Evolutionary conservation across 2,329 filamentous ascomycete genomes (phyloP).

Genomic region (Nemania sp.): DNA sequence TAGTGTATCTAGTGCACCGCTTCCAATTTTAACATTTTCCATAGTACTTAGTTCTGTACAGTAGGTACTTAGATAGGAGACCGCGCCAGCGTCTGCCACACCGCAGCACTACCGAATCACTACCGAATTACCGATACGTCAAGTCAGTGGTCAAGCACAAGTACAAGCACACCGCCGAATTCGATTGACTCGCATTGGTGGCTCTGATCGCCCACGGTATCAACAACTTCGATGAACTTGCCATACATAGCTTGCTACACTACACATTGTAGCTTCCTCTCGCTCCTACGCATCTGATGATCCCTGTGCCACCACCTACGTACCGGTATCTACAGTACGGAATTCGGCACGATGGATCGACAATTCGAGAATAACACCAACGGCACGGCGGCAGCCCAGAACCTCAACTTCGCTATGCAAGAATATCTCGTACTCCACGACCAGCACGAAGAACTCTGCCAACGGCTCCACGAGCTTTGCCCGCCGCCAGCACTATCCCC

Average conservation of each 20-base stretch:
- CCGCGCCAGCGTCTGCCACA: background rate
- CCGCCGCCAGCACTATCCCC: slow-evolving; percentile 38
- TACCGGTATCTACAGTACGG: too few species aligned
- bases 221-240: slow-evolving; percentile 34
- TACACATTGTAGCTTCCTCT: slow-evolving; percentile 5
- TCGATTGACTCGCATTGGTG: background rate
- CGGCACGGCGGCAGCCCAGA: slow-evolving; percentile 33
- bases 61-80: background rate
- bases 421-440: slow-evolving; percentile 58
- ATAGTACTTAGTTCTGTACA: too few species aligned
- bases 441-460: slow-evolving; percentile 57
- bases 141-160: too few species aligned
- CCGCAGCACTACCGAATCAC: too few species aligned
- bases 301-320: background rate
- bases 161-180: too few species aligned
- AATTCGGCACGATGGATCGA: slow-evolving; percentile 15
- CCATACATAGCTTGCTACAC: slow-evolving; percentile 25
- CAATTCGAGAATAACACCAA: background rate
- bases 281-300: slow-evolving; percentile 11
- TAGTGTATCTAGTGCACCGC: too few species aligned
- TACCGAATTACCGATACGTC: too few species aligned
- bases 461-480: slow-evolving; percentile 55
- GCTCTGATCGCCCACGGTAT: background rate
- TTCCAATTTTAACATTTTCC: too few species aligned
- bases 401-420: slow-evolving; percentile 54